Base-by-base conservation (phyloP, 345 rosid genomes). In the Draba incana region DNA sequence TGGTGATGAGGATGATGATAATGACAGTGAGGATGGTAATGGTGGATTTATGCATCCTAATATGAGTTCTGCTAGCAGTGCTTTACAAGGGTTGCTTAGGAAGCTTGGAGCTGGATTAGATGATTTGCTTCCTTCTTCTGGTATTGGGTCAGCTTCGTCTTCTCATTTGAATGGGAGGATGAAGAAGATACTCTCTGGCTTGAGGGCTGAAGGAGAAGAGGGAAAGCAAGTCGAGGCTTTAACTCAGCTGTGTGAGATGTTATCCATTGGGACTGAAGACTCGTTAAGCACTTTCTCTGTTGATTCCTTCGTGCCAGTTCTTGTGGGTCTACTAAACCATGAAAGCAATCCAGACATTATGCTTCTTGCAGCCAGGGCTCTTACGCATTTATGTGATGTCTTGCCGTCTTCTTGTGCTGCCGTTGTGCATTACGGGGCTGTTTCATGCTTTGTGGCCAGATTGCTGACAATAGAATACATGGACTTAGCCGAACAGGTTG, bases 401-500 rank as follows among this genome's bases (percentile, higher is more conserved):
- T 79, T 95, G 70, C 99, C 99, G 8, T 95, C 99, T 24, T 92
- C 99, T 0, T 95, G 98, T 71, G 92, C 94, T 46, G 98, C 99
- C 16, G 99, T 95, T 55, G 99, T 92, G 72, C 99, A 92, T 70
- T 95, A 92, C 70, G 97, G 96, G 44, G 96, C 99, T 6, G 96
- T 95, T 72, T 79, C 93, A 0, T 92, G 96, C 79, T 88, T 95
- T 53, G 89, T 86, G 35, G 98, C 98, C 1, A 83, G 99, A 84
- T 77, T 95, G 83, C 85, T 95, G 13, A 89, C 99, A 9, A 95
- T 95, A 27, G 99, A 92, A 81, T 95, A 95, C 63, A 95, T 95
- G 99, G 99, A 95, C 80, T 82, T 95, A 72, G 99, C 99, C 57
- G 99, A 95, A 77, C 99, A 95, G 98, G 98, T 95, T 68, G 4